A percentile compares a stretch with the other conserved stretches of the same genome.
Conservation (phyloP, 176 grass and related monocot genomes). For the Aegilops speltoides region DNA sequence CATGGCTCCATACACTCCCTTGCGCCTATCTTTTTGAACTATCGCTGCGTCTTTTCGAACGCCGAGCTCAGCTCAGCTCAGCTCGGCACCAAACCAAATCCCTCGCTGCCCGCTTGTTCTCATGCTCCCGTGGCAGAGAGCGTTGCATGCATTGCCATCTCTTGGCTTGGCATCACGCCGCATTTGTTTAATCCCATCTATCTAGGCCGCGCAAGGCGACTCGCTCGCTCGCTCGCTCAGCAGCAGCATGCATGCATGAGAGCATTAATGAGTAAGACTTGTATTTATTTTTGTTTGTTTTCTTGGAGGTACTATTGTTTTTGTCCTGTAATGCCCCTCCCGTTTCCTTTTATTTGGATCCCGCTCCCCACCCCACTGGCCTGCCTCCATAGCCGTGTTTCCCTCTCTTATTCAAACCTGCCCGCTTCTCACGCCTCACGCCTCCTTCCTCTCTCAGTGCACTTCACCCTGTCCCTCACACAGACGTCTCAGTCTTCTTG, state of each 20-base stretch:
- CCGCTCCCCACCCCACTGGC: neutral
- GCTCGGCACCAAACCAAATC: neutral
- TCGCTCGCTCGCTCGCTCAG: neutral
- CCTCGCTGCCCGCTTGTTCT: neutral
- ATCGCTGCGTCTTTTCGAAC: conserved; percentile 20
- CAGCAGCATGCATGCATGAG: neutral
- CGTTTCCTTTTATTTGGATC: conserved; percentile 38
- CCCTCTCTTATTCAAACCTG: conserved; percentile 62
- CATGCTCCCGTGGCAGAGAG: neutral
- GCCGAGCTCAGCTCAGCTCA: neutral
- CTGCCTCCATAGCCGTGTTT: conserved; percentile 29
- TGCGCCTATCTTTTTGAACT: conserved; percentile 21
- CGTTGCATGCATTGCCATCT: neutral
- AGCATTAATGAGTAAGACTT: neutral
- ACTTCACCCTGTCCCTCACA: neutral
- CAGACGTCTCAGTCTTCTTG: neutral
- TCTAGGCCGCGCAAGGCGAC: neutral
- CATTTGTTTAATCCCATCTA: neutral
- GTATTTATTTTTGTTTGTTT: neutral
- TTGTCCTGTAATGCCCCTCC: conserved; percentile 31
- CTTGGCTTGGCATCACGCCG: too few relatives aligned
- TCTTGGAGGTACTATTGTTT: neutral
- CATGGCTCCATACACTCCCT: neutral
- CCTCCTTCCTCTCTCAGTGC: neutral
- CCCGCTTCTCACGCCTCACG: conserved; percentile 8